These are phyloP conservation scores for Medakamo hakoo DNA, from an alignment of 139 green algal genomes.

Conservation along the genomic window DNA sequence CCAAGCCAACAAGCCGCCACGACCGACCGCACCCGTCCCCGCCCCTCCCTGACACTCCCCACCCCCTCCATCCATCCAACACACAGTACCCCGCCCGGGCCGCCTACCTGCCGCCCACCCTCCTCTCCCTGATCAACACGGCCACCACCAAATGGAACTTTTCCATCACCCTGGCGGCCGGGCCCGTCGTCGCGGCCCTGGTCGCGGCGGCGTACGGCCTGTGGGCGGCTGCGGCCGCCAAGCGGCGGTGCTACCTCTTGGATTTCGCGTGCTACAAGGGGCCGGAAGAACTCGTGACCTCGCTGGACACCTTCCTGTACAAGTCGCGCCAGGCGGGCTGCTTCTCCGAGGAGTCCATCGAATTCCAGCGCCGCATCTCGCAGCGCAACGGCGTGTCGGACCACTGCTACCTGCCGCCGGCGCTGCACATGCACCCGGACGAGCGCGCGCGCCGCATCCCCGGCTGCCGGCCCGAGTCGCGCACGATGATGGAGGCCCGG, in stretches of 20 bases:
- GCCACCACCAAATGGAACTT: too few relatives aligned
- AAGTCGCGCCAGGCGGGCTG: slow-evolving; percentile 12
- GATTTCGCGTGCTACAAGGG: slow-evolving; percentile 56
- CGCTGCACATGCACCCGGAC: slow-evolving; percentile 11
- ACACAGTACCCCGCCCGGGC: too few relatives aligned
- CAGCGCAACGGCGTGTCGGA: slow-evolving; percentile 38
- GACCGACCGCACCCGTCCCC: too few relatives aligned
- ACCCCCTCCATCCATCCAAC: too few relatives aligned
- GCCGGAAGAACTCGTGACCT: slow-evolving; percentile 16
- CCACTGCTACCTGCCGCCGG: slow-evolving; percentile 53
- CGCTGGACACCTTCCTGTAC: slow-evolving; percentile 19
- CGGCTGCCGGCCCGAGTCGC: not conserved
- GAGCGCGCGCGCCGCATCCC: not conserved
- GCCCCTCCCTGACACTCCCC: too few relatives aligned
- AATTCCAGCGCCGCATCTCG: slow-evolving; percentile 56
- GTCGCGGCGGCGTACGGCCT: not conserved
- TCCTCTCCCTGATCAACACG: too few relatives aligned
- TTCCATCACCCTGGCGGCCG: not conserved
- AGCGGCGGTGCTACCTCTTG: slow-evolving; percentile 39
- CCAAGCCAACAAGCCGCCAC: too few relatives aligned
- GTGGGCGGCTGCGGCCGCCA: not conserved
- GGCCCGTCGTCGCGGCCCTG: not conserved
- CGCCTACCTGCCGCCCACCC: too few relatives aligned
- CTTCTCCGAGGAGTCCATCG: slow-evolving; percentile 38
- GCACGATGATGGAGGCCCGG: slow-evolving; percentile 31